Percentiles rank a stretch among this genome's conserved stretches.
Conservation (phyloP, 2,329 filamentous ascomycete species). For the Ophiocordyceps unilateralis region DNA sequence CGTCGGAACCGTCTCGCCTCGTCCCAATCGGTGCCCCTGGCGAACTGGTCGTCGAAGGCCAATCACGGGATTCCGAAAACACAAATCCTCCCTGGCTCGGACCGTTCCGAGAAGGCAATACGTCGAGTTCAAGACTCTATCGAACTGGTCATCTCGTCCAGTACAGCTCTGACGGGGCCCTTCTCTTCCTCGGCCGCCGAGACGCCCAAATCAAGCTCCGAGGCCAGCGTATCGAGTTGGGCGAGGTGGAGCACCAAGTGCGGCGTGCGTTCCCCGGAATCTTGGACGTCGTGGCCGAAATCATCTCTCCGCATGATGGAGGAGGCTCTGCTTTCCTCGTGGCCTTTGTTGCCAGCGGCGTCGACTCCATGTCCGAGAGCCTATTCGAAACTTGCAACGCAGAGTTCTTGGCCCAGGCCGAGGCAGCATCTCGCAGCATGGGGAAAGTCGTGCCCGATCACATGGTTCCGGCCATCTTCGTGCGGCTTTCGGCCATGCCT, state of each 20-base stretch:
- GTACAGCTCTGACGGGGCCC: conserved; percentile 9
- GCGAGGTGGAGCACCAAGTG: neutral
- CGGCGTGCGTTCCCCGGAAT: neutral
- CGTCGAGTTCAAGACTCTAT: conserved; percentile 15
- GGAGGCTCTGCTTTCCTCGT: neutral
- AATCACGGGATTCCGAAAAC: conserved; percentile 25
- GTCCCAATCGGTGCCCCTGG: conserved; percentile 5
- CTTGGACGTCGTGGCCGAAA: neutral
- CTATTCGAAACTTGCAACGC: no score
- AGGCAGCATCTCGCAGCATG: neutral
- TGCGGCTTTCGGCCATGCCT: neutral
- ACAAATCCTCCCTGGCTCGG: conserved; percentile 21
- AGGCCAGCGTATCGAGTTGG: conserved; percentile 1
- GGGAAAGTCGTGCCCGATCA: neutral
- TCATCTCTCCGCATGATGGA: neutral
- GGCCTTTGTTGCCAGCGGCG: neutral
- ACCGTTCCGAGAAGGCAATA: conserved; percentile 9
- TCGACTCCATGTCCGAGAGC: neutral
- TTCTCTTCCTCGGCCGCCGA: conserved; percentile 20
- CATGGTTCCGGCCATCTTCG: neutral
- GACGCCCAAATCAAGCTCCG: conserved; percentile 30
- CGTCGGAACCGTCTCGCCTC: neutral
- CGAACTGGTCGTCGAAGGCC: conserved; percentile 22
- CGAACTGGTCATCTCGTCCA: conserved; percentile 18
- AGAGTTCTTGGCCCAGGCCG: neutral